These are phyloP conservation scores for Hypoxylon sp. DNA, from an alignment of 2,329 filamentous ascomycete species.

Conservation along the genomic window DNA sequence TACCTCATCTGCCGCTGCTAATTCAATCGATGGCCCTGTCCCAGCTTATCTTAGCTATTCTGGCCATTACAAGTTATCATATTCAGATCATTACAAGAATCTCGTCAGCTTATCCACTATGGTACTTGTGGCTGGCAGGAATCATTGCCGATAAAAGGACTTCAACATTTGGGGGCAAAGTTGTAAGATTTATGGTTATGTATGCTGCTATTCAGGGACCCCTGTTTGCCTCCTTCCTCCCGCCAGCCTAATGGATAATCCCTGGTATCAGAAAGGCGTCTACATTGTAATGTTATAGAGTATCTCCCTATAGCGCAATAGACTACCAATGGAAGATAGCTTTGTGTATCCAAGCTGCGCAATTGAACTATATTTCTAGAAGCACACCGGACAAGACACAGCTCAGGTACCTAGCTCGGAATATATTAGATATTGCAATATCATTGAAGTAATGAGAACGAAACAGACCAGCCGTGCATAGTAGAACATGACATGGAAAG, in stretches of 20 bases:
- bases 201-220: constrained; percentile 88
- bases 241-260: constrained; percentile 75
- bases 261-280: background rate
- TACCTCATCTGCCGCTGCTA: constrained; percentile 50
- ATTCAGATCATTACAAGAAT: constrained; percentile 94
- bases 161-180: constrained; percentile 52
- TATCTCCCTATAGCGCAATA: background rate
- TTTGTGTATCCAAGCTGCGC: background rate
- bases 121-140: constrained; percentile 85
- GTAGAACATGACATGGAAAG: background rate
- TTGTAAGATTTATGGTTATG: constrained; percentile 79
- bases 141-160: constrained; percentile 57
- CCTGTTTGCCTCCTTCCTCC: constrained; percentile 90
- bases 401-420: background rate
- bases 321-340: background rate
- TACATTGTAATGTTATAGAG: background rate
- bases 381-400: background rate
- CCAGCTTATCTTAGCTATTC: constrained; percentile 78
- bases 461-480: background rate
- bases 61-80: constrained; percentile 86
- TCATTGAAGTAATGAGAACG: too few relatives aligned
- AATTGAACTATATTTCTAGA: background rate
- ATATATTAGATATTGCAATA: background rate
- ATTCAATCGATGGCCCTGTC: constrained; percentile 75
- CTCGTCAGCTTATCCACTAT: constrained; percentile 88